Evolutionary conservation across 2,329 filamentous ascomycete species (phyloP).

Genomic region (Aureobasidium vineae): DNA sequence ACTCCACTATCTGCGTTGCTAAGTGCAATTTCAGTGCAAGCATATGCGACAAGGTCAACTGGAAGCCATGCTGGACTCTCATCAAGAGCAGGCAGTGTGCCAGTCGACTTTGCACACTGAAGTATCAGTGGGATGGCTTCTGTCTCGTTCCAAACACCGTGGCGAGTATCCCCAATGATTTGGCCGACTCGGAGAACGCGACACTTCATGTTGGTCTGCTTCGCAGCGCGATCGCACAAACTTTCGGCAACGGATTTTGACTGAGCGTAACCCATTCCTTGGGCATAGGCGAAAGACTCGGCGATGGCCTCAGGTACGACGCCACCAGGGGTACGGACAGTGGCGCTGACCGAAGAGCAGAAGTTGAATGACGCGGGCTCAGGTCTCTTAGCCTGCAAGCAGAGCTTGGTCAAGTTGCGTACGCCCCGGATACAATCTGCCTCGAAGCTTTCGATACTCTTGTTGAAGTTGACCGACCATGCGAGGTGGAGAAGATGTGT

Average conservation of each 20-base stretch:
- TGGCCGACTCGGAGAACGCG: conserved; percentile 43
- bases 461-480: conserved; percentile 58
- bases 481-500: conserved; percentile 52
- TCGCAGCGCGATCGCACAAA: conserved; percentile 41
- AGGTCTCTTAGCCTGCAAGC: conserved; percentile 35
- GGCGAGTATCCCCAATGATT: conserved; percentile 39
- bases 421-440: conserved; percentile 46
- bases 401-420: conserved; percentile 43
- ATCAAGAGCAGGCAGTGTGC: conserved; percentile 48
- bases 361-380: conserved; percentile 47
- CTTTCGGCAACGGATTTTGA: conserved; percentile 32
- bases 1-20: conserved; percentile 31
- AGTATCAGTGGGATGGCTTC: conserved; percentile 56
- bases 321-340: conserved; percentile 38
- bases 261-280: conserved; percentile 31
- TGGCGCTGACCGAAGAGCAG: conserved; percentile 51
- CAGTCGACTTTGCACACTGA: conserved; percentile 51
- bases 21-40: conserved; percentile 36
- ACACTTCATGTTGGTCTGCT: conserved; percentile 31
- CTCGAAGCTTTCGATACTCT: conserved; percentile 51
- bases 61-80: conserved; percentile 48
- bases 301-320: conserved; percentile 42
- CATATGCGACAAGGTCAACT: conserved; percentile 44
- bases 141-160: conserved; percentile 52
- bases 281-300: conserved; percentile 31